A percentile compares a stretch with the other conserved stretches of the same genome.
These are phyloP conservation scores for Candida hungchunana DNA, from an alignment of 805 yeast genomes.

Conservation along the genomic window DNA sequence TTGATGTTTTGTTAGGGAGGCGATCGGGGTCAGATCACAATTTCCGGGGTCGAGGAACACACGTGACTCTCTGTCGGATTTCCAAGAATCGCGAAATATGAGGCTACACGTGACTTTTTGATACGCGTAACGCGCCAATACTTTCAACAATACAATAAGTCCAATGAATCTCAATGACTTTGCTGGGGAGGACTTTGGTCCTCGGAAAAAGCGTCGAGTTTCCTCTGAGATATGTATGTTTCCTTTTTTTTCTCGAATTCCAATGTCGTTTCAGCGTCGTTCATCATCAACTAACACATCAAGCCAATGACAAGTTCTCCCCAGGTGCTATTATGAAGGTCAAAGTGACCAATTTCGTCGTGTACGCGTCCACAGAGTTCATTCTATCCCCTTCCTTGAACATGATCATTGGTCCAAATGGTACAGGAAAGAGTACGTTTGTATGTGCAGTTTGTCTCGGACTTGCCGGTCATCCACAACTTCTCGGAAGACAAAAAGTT, in stretches of 20 bases:
- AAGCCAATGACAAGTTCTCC: conserved; percentile 31
- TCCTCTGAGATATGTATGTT: conserved; percentile 7
- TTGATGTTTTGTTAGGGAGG: no score
- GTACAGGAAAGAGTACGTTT: conserved; percentile 90
- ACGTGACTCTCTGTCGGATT: no score
- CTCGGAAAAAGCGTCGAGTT: conserved; percentile 7
- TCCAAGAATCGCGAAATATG: no score
- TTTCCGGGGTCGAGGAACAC: no score
- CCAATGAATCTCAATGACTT: conserved; percentile 14
- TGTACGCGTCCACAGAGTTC: conserved; percentile 66
- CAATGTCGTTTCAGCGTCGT: no score
- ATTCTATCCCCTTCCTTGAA: conserved; percentile 78
- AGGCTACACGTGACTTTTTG: no score
- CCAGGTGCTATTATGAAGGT: conserved; percentile 50
- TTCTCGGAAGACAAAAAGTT: conserved; percentile 64
- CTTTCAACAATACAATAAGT: no score
- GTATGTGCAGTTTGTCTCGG: conserved; percentile 92
- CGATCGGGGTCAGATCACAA: no score
- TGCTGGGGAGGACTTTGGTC: conserved; percentile 6
- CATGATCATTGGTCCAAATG: conserved; percentile 94
- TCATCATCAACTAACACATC: no score
- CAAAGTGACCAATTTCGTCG: conserved; percentile 61
- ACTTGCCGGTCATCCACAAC: conserved; percentile 70
- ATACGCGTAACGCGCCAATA: no score
- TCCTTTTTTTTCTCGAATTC: neutral